phyloP scores from a whole-genome alignment of 2,329 filamentous ascomycete species.

The Magnaporthiopsis incrustans region DNA sequence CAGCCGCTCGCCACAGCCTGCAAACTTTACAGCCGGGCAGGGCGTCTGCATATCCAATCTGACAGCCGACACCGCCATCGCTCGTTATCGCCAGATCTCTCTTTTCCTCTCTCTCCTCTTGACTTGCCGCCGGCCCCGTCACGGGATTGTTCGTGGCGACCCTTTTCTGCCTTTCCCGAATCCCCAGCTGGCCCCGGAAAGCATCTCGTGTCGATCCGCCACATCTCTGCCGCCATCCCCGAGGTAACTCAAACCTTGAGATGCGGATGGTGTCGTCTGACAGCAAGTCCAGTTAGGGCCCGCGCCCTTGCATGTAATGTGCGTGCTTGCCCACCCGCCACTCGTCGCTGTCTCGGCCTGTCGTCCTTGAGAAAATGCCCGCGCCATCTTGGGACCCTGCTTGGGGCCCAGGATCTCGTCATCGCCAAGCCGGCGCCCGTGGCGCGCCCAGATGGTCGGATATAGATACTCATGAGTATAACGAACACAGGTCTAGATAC shows the following conservation, averaged over 20 bases:
- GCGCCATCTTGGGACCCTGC: background rate
- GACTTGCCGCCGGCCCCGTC: background rate
- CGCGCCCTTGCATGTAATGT: slow-evolving; percentile 10
- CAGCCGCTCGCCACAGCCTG: background rate
- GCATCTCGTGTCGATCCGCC: background rate
- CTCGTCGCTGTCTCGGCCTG: background rate
- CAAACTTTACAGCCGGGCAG: background rate
- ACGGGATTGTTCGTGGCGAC: background rate
- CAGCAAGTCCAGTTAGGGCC: slow-evolving; percentile 5
- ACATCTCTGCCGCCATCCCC: background rate
- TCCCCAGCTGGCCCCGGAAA: background rate
- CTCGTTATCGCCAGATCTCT: background rate
- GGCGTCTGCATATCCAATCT: background rate
- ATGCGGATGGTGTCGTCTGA: slow-evolving; percentile 4
- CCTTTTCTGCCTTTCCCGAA: background rate
- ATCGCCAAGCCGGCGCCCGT: background rate
- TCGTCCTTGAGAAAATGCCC: background rate
- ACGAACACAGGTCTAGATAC: slow-evolving; percentile 42
- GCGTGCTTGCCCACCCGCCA: background rate
- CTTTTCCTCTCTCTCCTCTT: no score
- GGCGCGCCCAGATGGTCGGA: background rate
- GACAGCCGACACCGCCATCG: background rate
- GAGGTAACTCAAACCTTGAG: slow-evolving; percentile 1
- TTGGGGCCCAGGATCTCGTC: background rate
- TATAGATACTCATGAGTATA: background rate